Base-by-base conservation (phyloP, 2,329 filamentous ascomycete genomes). In the Colletotrichum cuscutae region DNA sequence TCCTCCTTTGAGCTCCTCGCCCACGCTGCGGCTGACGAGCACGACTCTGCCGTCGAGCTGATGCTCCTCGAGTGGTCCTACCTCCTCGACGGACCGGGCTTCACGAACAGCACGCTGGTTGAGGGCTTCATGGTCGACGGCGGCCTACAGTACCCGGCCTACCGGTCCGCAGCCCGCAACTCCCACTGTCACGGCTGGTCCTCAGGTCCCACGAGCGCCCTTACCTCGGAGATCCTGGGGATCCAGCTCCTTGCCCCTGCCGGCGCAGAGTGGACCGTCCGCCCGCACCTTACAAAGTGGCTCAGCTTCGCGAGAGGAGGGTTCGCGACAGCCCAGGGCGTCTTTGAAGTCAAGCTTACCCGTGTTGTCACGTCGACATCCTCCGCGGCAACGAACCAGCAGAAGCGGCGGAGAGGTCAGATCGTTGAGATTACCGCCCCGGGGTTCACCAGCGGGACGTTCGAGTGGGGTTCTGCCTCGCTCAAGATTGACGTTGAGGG, bases 21-120 rank as follows among this genome's bases (percentile, higher is more conserved):
- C 7, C 82, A 83, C 74, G 82, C 82, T 57, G 77, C 81, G 4
- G 82, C 84, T 11, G 79, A 78, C 22, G 75, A 83, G 6, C 79
- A 81, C 0, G 76, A 81, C 11, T 74, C 78, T 0, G 84, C 84
- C 0, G 77, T 87, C 4, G 82, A 85, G n/a, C 79, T 87, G 11
- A 83, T 84, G 64, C 77, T 82, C 0, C 76, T 79, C 1, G 78
- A 79, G 75, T 84, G 83, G 83, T 82, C 80, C n/a, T 82, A 81
- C 75, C 82, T 84, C 76, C 79, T 84, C 19, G 73, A 75, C 9
- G 81, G 82, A 8, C 77, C 78, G 2, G 81, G 82, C 13, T 83
- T 84, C 75, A 85, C 84, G n/a, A 82, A 83, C 73, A 80, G 77
- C 37, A 85, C 84, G 4, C 81, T 85, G 28, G 80, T 83, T 22